A percentile compares a stretch with the other conserved stretches of the same genome.
Conservation (phyloP, 139 green algal species). For the Auxenochlorella pyrenoidosa region DNA sequence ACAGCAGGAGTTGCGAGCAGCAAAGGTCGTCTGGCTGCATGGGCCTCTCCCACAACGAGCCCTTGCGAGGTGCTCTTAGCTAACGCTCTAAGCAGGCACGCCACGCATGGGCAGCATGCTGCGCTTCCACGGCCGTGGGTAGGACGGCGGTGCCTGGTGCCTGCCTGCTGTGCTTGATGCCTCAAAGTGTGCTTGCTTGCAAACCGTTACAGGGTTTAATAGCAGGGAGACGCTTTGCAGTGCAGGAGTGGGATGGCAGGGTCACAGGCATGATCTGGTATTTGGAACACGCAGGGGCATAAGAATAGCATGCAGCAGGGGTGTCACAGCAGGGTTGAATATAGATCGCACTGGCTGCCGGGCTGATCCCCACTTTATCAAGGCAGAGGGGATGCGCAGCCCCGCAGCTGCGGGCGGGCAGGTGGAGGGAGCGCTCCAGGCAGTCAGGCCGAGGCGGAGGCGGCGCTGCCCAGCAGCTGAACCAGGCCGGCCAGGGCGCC, state of each 20-base stretch:
- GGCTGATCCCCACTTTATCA: not conserved
- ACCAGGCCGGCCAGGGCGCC: constrained; percentile 46
- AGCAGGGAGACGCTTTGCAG: no score
- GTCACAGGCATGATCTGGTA: no score
- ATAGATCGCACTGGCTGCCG: no score
- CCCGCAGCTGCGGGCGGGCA: no score
- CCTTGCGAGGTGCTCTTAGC: no score
- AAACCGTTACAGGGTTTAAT: not conserved
- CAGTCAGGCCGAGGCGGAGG: not conserved
- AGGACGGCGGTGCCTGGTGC: no score
- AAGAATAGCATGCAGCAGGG: not conserved
- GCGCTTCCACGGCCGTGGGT: constrained; percentile 20
- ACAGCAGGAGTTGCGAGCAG: no score
- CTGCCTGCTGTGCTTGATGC: not conserved
- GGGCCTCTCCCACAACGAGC: no score
- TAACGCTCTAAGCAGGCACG: no score
- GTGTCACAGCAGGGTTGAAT: not conserved
- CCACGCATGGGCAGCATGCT: constrained; percentile 3
- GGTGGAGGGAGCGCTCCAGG: not conserved
- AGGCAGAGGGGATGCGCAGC: not conserved
- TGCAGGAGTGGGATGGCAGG: no score
- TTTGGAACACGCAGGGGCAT: not conserved
- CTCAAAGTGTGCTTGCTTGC: not conserved
- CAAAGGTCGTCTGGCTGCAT: no score
- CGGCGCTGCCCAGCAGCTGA: not conserved